A percentile compares a stretch with the other conserved stretches of the same genome.
These are phyloP conservation scores for Bipolaris gigantea DNA, from an alignment of 2,329 filamentous ascomycete genomes.

Conservation along the genomic window DNA sequence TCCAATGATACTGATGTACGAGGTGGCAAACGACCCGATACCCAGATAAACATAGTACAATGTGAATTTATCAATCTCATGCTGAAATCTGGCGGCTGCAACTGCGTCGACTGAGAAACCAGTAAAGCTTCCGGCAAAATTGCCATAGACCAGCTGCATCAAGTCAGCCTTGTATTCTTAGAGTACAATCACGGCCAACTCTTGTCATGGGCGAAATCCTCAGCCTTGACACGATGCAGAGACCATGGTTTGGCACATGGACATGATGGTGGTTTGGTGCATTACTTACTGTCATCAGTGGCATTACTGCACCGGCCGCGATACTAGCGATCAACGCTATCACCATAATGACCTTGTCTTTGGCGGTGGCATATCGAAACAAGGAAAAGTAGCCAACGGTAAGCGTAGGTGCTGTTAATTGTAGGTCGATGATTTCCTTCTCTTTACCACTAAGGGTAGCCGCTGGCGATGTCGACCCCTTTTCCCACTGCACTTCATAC, in stretches of 20 bases:
- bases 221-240: not conserved
- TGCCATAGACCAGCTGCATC: conserved; percentile 43
- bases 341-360: conserved; percentile 46
- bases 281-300: conserved; percentile 64
- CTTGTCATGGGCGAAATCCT: not conserved
- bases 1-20: conserved; percentile 74
- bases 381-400: conserved; percentile 51
- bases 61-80: conserved; percentile 37
- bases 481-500: conserved; percentile 20
- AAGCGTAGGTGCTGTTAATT: conserved; percentile 48
- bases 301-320: conserved; percentile 72
- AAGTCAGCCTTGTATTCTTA: not conserved
- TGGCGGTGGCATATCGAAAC: conserved; percentile 50
- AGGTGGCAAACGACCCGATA: conserved; percentile 62
- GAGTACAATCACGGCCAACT: too few relatives aligned
- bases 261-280: not conserved
- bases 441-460: conserved; percentile 37
- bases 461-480: conserved; percentile 27
- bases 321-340: conserved; percentile 67
- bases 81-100: conserved; percentile 28
- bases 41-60: conserved; percentile 47
- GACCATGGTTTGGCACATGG: too few relatives aligned
- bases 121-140: conserved; percentile 44
- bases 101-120: conserved; percentile 39
- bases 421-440: conserved; percentile 42